Evolutionary conservation across 2,329 filamentous ascomycete species (phyloP), one percentile per base, ranked within the genome.

Genomic region (Cladorrhinum sp.): DNA sequence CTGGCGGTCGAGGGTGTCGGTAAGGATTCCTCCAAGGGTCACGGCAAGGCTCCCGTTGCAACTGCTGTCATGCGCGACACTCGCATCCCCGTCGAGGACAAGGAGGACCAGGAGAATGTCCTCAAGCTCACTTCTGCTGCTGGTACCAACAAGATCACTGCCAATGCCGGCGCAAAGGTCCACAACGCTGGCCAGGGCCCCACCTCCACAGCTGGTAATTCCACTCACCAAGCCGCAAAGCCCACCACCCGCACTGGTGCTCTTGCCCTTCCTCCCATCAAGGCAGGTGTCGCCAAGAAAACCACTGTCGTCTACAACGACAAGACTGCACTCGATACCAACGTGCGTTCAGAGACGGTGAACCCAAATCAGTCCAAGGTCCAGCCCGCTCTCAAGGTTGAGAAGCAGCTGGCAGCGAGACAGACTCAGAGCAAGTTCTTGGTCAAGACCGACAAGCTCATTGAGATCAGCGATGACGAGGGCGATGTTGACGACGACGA

Each of bases 281-380:
- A 69, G 58, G 64, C 58, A 8, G 60, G 49, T 10, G 56, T 60
- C 13, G 29, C 62, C 51, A 73, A 69, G 67, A 74, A 70, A 62
- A 50, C 65, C 3, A 68, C 68, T 3, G 23, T 65, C 24, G 60
- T 72, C 13, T 72, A 70, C 58, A 50, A 65, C 22, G 70, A 73
- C 62, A 65, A 61, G 16, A 51, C 66, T n/a, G 62, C 65, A 10
- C 25, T 57, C 8, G 58, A 61, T 27, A 27, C 22, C 2, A 59
- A 25, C 51, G 51, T 41, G 27, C 57, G 38, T 49, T 38, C 59
- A 7, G 62, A 64, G 25, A 29, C 60, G 23, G 36, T 23, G 65
- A 71, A 71, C 60, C 73, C 73, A 12, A 79, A 81, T 32, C 81
- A 84, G 54, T 73, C 80, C 73, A 82, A 79, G 70, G 84, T 81